Base-by-base conservation (phyloP, 1,284 basidiomycete genomes). In the Sporisorium graminicola region DNA sequence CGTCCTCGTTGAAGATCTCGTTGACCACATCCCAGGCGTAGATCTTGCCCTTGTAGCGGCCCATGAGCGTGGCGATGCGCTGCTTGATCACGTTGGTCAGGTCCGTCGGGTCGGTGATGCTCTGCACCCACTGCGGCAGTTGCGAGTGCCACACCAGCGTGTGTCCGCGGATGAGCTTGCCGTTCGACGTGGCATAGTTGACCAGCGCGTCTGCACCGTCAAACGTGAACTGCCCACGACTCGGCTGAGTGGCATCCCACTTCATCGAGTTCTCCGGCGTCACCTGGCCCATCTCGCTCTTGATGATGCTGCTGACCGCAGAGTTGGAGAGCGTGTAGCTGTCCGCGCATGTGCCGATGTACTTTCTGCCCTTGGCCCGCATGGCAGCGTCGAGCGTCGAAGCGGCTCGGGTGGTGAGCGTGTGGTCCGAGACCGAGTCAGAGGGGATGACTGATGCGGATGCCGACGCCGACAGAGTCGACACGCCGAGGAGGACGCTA, bases 251-350 rank as follows among this genome's bases (percentile, higher is more conserved):
- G 2, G 58, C 58, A 13, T 61, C 65, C 65, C 65, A 68, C 52
- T 68, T 68, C 60, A 68, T 63, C 44, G 51, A 55, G 40, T 68
- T 68, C n/a, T 63, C 66, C 7, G 66, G 66, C 0, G 66, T 68
- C 5, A 68, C 50, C 4, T 20, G n/a, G 1, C 60, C 66, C 27
- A 68, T 27, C 4, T 68, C 56, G 22, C 43, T 18, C 37, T 58
- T 55, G 56, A 68, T 50, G 51, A 58, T 68, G 27, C n/a, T 27
- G 35, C 24, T 20, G 44, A 58, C 27, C 8, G 54, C 44, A 2
- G 44, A 40, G 46, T 50, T 50, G 50, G 43, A 27, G 31, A 63
- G 58, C 0, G 50, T 54, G 27, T 31, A 31, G 18, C 49, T 44
- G 37, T 68, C 67, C 16, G 57, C 27, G 24, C 35, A 35, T 3